Percentiles rank a stretch among this genome's conserved stretches.
These are phyloP conservation scores for Podaxis sp. DNA, from an alignment of 768 basidiomycete genomes.

Conservation along the genomic window DNA sequence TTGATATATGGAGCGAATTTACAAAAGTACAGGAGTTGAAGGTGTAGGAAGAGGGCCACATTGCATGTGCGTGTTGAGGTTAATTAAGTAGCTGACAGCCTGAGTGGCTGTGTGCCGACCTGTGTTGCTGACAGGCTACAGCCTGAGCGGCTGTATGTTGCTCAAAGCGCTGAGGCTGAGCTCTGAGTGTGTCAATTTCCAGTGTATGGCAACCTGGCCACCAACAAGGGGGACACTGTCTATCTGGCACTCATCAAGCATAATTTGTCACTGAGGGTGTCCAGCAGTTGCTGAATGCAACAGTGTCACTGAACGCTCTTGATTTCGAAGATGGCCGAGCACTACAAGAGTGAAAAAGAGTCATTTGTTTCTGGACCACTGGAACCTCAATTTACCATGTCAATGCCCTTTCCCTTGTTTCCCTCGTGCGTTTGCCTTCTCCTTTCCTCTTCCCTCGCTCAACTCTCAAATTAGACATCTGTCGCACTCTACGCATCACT, in stretches of 20 bases:
- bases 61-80: too few species aligned
- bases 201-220: conserved; percentile 68
- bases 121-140: background rate
- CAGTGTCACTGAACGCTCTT: background rate
- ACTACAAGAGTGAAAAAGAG: conserved; percentile 80
- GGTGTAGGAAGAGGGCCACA: too few species aligned
- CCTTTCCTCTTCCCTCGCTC: background rate
- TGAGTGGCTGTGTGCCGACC: background rate
- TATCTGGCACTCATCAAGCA: conserved; percentile 55
- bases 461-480: conserved; percentile 50
- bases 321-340: background rate
- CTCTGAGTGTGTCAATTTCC: conserved; percentile 62
- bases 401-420: conserved; percentile 58
- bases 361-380: conserved; percentile 72
- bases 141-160: too few species aligned
- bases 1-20: too few species aligned
- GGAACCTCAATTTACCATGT: conserved; percentile 72
- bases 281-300: background rate
- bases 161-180: conserved; percentile 16
- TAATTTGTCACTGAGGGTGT: background rate
- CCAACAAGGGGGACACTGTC: conserved; percentile 69
- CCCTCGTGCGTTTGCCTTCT: conserved; percentile 27
- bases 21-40: too few species aligned
- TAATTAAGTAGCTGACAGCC: too few species aligned
- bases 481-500: conserved; percentile 69